Conservation (phyloP, 345 rosid species). For the Salix koriyanagi region DNA sequence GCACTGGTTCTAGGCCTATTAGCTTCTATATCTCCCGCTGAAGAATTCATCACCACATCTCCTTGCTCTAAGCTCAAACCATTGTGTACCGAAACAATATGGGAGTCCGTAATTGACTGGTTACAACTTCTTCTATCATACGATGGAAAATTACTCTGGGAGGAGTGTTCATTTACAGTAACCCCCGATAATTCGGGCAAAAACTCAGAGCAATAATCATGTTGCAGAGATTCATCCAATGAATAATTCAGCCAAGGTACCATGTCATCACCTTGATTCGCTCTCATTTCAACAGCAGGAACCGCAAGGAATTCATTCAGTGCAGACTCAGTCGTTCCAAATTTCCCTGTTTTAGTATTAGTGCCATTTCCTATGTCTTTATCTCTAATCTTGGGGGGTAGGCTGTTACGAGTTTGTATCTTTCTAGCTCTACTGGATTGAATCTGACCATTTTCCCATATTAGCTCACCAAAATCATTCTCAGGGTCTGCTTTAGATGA, state of each 20-base stretch:
- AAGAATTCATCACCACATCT: constrained; percentile 20
- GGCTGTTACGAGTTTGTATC: constrained; percentile 20
- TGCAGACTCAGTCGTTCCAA: constrained; percentile 24
- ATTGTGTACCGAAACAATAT: constrained; percentile 20
- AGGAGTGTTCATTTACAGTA: constrained; percentile 37
- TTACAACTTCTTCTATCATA: constrained; percentile 29
- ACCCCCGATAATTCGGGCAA: constrained; percentile 59
- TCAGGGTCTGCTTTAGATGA: constrained; percentile 49
- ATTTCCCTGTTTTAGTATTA: constrained; percentile 28
- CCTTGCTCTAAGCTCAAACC: constrained; percentile 24
- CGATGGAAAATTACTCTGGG: constrained; percentile 35
- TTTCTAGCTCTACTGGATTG: constrained; percentile 53
- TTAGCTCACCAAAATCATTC: constrained; percentile 63
- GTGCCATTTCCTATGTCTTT: constrained; percentile 32
- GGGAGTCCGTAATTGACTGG: constrained; percentile 26
- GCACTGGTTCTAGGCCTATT: constrained; percentile 24
- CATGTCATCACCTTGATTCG: constrained; percentile 61
- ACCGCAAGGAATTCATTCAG: constrained; percentile 48
- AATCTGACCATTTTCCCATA: constrained; percentile 75
- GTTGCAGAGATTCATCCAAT: constrained; percentile 36
- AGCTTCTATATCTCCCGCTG: constrained; percentile 16
- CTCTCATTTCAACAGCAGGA: constrained; percentile 43
- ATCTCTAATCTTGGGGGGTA: constrained; percentile 25
- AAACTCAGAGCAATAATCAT: constrained; percentile 53
- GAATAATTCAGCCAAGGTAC: constrained; percentile 68